These are phyloP conservation scores for Nemania sp. DNA, from an alignment of 2,329 filamentous ascomycete genomes.

Conservation along the genomic window DNA sequence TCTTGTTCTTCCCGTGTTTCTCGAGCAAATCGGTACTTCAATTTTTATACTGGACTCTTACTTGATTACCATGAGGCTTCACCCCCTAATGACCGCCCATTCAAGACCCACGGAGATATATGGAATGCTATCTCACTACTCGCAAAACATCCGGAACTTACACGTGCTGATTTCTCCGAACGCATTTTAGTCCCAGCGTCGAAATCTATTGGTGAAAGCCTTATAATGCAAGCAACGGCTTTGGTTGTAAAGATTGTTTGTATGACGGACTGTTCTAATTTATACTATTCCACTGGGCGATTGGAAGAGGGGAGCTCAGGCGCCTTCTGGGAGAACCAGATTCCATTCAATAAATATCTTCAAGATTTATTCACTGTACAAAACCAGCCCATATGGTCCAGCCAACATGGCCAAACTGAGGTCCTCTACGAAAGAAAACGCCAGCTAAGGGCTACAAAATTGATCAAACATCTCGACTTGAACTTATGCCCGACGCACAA, in stretches of 20 bases:
- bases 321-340: slow-evolving; percentile 13
- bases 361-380: slow-evolving; percentile 19
- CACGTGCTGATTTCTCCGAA: slow-evolving; percentile 6
- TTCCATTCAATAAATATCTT: slow-evolving; percentile 24
- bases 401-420: slow-evolving; percentile 15
- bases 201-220: too few relatives aligned
- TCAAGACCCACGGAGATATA: slow-evolving; percentile 19
- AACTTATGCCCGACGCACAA: slow-evolving; percentile 18
- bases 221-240: too few relatives aligned
- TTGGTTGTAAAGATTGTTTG: slow-evolving; percentile 21
- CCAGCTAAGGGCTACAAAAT: slow-evolving; percentile 17
- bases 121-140: slow-evolving; percentile 11
- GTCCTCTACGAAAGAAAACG: slow-evolving; percentile 10
- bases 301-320: slow-evolving; percentile 19
- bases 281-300: slow-evolving; percentile 19
- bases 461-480: slow-evolving; percentile 18
- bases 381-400: slow-evolving; percentile 23
- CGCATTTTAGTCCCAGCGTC: background rate
- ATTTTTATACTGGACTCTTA: slow-evolving; percentile 11
- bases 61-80: slow-evolving; percentile 16
- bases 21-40: slow-evolving; percentile 11
- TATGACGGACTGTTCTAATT: slow-evolving; percentile 22
- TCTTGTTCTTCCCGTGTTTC: slow-evolving; percentile 1
- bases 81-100: background rate
- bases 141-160: slow-evolving; percentile 5